Evolutionary conservation across 1,284 basidiomycete species (phyloP), one percentile per base, ranked within the genome.

Genomic region (Filobasidium uniguttulatum): DNA sequence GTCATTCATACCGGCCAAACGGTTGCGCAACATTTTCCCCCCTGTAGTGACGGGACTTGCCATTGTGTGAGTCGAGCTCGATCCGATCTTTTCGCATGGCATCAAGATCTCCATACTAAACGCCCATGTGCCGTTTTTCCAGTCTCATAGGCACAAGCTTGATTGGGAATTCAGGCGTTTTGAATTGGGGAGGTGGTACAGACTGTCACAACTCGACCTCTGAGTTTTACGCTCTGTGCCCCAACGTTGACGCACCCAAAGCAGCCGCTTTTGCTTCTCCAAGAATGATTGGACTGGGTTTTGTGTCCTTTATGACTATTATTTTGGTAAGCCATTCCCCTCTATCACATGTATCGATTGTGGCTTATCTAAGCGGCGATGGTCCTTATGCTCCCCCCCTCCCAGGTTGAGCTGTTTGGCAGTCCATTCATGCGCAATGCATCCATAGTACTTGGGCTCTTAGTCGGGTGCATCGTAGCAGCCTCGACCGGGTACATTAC

Each of bases 131-230:
- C 14, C 3, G 2, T 35, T 15, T 35, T 43, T 84, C 55, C 69
- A 19, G 85, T 14, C 71, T 85, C 71, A 87, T 89, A 53, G 84
- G 86, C 3, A 77, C 80, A 0, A 80, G 78, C 0, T 75, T 87
- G 30, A 74, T 88, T 49, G 82, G 84, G 26, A 68, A 73, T 1
- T 82, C 80, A 8, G 86, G 85, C 0, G 78, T 83, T 28, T 74
- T 76, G 7, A 80, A 86, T 65, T 90, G 86, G 83, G 85, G 81
- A 20, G 85, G 85, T 41, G 84, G 85, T n/a, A 65, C 85, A 55
- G 74, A 75, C 52, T 87, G 84, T 62, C 66, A 72, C 1, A 73
- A 77, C 15, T 82, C 82, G 1, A 69, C 70, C 3, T 76, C 73
- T 9, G 82, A 82, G 0, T 74, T 80, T 46, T 85, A 81, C 63